These are phyloP conservation scores for Lipomyces chichibuensis DNA, from an alignment of 805 yeast species.

Conservation along the genomic window DNA sequence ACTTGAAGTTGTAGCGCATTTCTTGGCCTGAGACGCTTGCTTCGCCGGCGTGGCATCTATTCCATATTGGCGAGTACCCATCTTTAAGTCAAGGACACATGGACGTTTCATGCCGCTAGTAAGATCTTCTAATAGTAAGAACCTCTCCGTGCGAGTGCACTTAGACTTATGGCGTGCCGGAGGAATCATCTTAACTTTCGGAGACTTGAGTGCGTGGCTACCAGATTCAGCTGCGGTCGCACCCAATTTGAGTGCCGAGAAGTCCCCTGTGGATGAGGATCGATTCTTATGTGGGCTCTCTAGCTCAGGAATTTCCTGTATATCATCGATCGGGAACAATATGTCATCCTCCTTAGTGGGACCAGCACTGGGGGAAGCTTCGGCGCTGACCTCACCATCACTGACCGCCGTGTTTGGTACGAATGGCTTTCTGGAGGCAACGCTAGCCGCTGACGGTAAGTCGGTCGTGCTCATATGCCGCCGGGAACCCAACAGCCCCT, in stretches of 20 bases:
- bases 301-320: slow-evolving; percentile 4
- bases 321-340: slow-evolving; percentile 31
- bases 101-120: slow-evolving; percentile 82
- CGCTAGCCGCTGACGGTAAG: slow-evolving; percentile 4
- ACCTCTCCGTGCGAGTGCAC: slow-evolving; percentile 64
- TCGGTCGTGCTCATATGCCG: slow-evolving; percentile 10
- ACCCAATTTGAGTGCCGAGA: background rate
- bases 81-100: slow-evolving; percentile 90
- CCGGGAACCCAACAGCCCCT: background rate
- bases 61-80: slow-evolving; percentile 99
- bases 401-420: slow-evolving; percentile 10
- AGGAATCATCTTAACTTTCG: background rate
- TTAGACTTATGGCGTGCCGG: slow-evolving; percentile 8
- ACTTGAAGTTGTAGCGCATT: slow-evolving; percentile 82
- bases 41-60: slow-evolving; percentile 80
- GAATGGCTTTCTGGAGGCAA: background rate
- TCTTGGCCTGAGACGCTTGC: slow-evolving; percentile 74
- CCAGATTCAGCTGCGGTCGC: background rate
- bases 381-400: slow-evolving; percentile 28
- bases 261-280: background rate
- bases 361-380: slow-evolving; percentile 20
- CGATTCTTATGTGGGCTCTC: background rate
- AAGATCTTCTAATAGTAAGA: slow-evolving; percentile 85
- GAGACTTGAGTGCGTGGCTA: background rate
- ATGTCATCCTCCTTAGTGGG: slow-evolving; percentile 24